phyloP scores from a whole-genome alignment of 2,329 filamentous ascomycete genomes.

The Fusarium sublunatum region DNA sequence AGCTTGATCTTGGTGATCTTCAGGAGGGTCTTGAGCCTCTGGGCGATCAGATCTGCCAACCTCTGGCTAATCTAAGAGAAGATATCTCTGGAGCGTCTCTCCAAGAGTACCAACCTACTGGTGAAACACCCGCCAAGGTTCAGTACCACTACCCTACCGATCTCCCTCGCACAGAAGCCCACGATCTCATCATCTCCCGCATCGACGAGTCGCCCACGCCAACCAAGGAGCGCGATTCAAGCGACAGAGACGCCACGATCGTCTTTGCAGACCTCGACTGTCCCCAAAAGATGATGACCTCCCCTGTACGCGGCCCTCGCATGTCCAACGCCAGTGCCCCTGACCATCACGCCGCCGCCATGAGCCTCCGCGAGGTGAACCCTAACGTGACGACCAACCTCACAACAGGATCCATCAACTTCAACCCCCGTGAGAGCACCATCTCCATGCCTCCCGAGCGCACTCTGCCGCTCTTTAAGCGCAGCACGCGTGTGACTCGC shows the following conservation, averaged over 20 bases:
- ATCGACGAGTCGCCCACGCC: conserved; percentile 50
- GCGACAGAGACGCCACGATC: conserved; percentile 53
- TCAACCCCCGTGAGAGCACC: conserved; percentile 58
- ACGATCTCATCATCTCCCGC: conserved; percentile 58
- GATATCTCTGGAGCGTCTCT: conserved; percentile 73
- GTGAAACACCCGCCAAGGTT: conserved; percentile 83
- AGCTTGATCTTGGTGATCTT: conserved; percentile 67
- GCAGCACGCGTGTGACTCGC: conserved; percentile 52
- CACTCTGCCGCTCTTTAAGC: conserved; percentile 62
- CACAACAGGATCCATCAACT: conserved; percentile 51
- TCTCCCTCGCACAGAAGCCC: conserved; percentile 76
- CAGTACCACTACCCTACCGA: conserved; percentile 83
- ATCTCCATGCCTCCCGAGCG: conserved; percentile 56
- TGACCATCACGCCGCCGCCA: conserved; percentile 50
- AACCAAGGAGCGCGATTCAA: conserved; percentile 39
- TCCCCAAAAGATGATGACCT: conserved; percentile 43
- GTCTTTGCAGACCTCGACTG: conserved; percentile 56
- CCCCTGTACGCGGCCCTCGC: conserved; percentile 50
- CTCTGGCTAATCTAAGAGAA: conserved; percentile 76
- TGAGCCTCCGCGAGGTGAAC: conserved; percentile 67
- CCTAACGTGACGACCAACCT: conserved; percentile 60
- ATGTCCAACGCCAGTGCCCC: conserved; percentile 43
- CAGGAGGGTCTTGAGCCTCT: conserved; percentile 72
- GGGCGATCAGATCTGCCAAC: conserved; percentile 69
- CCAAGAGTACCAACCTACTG: conserved; percentile 85